These are phyloP conservation scores for Epichloe amarillans DNA, from an alignment of 2,329 filamentous ascomycete species.

Conservation along the genomic window DNA sequence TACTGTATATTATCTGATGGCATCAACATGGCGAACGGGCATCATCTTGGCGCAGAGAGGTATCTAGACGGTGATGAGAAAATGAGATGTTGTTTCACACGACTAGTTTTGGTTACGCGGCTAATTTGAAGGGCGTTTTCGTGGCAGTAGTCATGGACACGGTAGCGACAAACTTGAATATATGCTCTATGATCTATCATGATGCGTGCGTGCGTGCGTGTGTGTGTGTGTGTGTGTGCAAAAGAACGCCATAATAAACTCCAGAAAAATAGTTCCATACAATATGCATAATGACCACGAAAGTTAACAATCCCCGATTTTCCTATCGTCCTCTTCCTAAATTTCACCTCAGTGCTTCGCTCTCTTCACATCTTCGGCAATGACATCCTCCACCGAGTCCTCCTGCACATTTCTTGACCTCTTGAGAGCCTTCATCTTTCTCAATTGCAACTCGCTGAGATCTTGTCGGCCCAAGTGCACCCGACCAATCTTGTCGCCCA, in stretches of 20 bases:
- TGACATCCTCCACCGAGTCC: constrained; percentile 32
- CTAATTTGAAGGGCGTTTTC: too few species aligned
- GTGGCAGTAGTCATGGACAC: too few species aligned
- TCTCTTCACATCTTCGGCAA: constrained; percentile 25
- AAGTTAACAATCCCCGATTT: constrained; percentile 4
- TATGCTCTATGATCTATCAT: background rate
- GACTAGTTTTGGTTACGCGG: too few species aligned
- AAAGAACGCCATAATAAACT: background rate
- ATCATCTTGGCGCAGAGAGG: background rate
- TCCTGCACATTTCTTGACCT: constrained; percentile 52
- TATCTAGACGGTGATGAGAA: background rate
- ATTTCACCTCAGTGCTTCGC: constrained; percentile 16
- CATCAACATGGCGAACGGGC: background rate
- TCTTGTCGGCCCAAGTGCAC: constrained; percentile 89
- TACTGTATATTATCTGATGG: background rate
- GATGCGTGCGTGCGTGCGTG: background rate
- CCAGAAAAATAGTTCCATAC: background rate
- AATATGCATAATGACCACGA: background rate
- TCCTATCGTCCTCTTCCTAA: background rate
- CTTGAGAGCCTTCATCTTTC: constrained; percentile 99
- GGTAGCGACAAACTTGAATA: too few species aligned
- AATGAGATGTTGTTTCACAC: background rate
- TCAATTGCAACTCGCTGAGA: constrained; percentile 72
- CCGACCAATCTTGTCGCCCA: constrained; percentile 93
- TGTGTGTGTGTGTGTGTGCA: background rate